These are phyloP conservation scores for Aspergillus carbonarius DNA, from an alignment of 2,329 filamentous ascomycete species.

Conservation along the genomic window DNA sequence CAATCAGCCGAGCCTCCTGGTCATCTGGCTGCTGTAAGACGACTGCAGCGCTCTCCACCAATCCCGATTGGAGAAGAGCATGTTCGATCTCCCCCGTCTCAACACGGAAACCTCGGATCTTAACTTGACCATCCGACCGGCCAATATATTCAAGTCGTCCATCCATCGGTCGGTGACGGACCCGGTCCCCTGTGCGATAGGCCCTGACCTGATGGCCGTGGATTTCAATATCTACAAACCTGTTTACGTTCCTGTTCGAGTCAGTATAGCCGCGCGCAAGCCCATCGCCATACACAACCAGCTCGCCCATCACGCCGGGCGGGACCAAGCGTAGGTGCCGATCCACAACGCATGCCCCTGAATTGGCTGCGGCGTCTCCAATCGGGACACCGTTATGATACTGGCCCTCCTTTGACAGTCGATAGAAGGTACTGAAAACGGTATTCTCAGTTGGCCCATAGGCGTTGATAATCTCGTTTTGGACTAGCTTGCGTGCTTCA, in stretches of 20 bases:
- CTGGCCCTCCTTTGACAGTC: neutral
- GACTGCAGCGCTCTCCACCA: neutral
- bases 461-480: neutral
- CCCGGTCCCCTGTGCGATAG: neutral
- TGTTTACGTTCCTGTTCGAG: neutral
- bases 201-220: neutral
- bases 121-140: constrained; percentile 7
- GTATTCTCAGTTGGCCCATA: constrained; percentile 9
- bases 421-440: neutral
- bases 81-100: constrained; percentile 6
- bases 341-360: neutral
- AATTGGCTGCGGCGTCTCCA: neutral
- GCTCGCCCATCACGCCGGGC: constrained; percentile 3
- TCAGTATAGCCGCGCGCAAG: constrained; percentile 1
- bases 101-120: constrained; percentile 4
- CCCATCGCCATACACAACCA: neutral
- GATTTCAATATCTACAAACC: neutral
- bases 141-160: constrained; percentile 3
- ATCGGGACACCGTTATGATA: neutral
- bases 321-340: neutral
- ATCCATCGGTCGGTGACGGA: neutral
- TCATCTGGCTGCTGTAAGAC: neutral
- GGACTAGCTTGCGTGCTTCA: neutral
- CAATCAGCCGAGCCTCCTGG: neutral
- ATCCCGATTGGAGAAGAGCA: neutral